phyloP scores from a whole-genome alignment of 1,284 basidiomycete genomes.

The Lentinus polychrous region DNA sequence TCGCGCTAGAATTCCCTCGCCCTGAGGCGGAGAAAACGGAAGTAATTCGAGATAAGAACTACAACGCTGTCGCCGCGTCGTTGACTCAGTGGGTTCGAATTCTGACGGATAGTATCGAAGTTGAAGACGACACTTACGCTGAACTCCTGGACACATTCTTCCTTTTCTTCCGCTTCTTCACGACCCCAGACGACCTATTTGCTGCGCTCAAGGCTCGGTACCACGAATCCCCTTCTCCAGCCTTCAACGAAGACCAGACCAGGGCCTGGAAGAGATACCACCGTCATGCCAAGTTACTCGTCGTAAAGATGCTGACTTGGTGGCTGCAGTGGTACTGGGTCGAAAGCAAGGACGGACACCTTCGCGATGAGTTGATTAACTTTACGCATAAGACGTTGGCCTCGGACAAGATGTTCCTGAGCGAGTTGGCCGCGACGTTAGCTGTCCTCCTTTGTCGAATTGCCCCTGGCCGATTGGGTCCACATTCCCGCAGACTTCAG shows the following conservation, averaged over 20 bases:
- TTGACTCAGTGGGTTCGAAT: conserved; percentile 40
- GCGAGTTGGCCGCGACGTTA: conserved; percentile 4
- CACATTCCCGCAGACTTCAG: neutral
- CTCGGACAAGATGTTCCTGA: conserved; percentile 8
- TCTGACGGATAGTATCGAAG: conserved; percentile 35
- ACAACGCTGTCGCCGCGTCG: conserved; percentile 27
- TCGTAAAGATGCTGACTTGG: conserved; percentile 59
- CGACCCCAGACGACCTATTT: conserved; percentile 49
- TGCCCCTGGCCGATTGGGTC: neutral
- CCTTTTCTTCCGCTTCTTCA: conserved; percentile 72
- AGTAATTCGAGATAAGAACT: conserved; percentile 13
- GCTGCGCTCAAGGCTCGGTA: conserved; percentile 54
- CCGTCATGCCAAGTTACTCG: conserved; percentile 52
- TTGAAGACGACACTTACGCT: conserved; percentile 22
- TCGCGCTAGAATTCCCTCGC: neutral
- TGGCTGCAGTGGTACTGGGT: conserved; percentile 81
- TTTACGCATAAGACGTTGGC: conserved; percentile 24
- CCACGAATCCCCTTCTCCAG: conserved; percentile 30
- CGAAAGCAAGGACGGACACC: conserved; percentile 33
- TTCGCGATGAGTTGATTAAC: conserved; percentile 30
- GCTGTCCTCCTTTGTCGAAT: conserved; percentile 2
- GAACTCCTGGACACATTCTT: conserved; percentile 55
- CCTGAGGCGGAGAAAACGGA: conserved; percentile 1
- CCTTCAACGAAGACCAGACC: conserved; percentile 31
- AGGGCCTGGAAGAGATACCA: conserved; percentile 45